These are phyloP conservation scores for Sugiyamaella japonica DNA, from an alignment of 1,139 yeast genomes.

Conservation along the genomic window DNA sequence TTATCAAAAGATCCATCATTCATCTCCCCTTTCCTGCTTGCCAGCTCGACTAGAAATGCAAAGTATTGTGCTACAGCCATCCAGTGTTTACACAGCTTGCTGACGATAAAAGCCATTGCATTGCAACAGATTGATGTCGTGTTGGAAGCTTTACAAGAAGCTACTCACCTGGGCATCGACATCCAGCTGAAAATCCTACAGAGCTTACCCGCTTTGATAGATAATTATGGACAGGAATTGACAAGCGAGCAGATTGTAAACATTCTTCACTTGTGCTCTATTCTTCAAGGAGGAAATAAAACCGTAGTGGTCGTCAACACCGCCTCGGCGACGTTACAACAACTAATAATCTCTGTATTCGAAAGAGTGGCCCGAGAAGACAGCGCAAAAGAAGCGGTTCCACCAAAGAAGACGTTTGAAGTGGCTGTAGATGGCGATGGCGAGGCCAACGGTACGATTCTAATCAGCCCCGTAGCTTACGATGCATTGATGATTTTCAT, in stretches of 20 bases:
- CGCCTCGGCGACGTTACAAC: slow-evolving; percentile 91
- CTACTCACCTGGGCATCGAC: slow-evolving; percentile 74
- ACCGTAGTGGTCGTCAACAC: slow-evolving; percentile 83
- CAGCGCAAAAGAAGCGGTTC: slow-evolving; percentile 30
- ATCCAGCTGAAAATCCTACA: slow-evolving; percentile 87
- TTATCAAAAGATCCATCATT: slow-evolving; percentile 52
- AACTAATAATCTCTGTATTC: slow-evolving; percentile 70
- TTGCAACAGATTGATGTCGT: slow-evolving; percentile 53
- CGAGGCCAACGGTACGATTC: slow-evolving; percentile 28
- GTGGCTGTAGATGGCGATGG: slow-evolving; percentile 47
- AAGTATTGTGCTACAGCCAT: slow-evolving; percentile 72
- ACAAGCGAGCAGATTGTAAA: slow-evolving; percentile 58
- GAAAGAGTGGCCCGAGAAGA: slow-evolving; percentile 57
- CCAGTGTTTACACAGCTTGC: slow-evolving; percentile 63
- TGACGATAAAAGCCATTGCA: slow-evolving; percentile 54
- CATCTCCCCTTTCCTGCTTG: slow-evolving; percentile 66
- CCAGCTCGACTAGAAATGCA: slow-evolving; percentile 73
- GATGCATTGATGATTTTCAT: slow-evolving; percentile 70
- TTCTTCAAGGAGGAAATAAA: slow-evolving; percentile 66
- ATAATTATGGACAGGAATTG: slow-evolving; percentile 56
- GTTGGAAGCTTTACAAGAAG: slow-evolving; percentile 67
- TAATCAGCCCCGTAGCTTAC: slow-evolving; percentile 54
- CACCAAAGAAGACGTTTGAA: slow-evolving; percentile 28
- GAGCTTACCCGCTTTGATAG: slow-evolving; percentile 72
- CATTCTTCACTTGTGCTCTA: slow-evolving; percentile 68